phyloP scores from a whole-genome alignment of 2,329 filamentous ascomycete species.

The Colletotrichum siamense region DNA sequence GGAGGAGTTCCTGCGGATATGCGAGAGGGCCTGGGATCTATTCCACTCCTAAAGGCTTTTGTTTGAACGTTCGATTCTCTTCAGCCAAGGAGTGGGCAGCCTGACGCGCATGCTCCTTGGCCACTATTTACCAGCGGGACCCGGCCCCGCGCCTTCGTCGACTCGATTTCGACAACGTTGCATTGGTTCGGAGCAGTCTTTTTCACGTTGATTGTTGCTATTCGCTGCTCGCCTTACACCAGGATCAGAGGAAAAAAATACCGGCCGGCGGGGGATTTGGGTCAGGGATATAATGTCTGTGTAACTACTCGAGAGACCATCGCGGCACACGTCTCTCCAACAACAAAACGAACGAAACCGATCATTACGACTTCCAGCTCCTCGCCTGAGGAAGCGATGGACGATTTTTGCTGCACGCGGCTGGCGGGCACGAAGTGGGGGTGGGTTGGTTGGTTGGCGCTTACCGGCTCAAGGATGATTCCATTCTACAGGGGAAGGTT shows the following conservation, averaged over 20 bases:
- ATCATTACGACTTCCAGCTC: neutral
- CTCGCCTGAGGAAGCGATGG: neutral
- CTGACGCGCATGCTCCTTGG: neutral
- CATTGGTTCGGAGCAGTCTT: slow-evolving; percentile 5
- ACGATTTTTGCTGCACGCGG: neutral
- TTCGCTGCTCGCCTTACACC: neutral
- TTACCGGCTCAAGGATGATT: slow-evolving; percentile 7
- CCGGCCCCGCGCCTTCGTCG: neutral
- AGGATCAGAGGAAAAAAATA: neutral
- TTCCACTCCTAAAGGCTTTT: slow-evolving; percentile 78
- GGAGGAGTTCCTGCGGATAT: slow-evolving; percentile 88
- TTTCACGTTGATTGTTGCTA: slow-evolving; percentile 1
- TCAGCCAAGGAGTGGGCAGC: neutral
- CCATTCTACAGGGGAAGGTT: neutral
- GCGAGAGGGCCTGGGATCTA: slow-evolving; percentile 91
- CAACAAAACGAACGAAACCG: slow-evolving; percentile 12
- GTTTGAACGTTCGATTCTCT: slow-evolving; percentile 24
- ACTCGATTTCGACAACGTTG: slow-evolving; percentile 2
- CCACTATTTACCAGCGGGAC: neutral
- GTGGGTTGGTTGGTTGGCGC: neutral
- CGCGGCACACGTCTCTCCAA: neutral
- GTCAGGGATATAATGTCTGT: slow-evolving; percentile 23
- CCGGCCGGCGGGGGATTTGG: neutral
- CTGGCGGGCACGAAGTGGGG: neutral
- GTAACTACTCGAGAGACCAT: neutral